Evolutionary conservation across 2,329 filamentous ascomycete genomes (phyloP).

Genomic region (Hypoxylon sp.): DNA sequence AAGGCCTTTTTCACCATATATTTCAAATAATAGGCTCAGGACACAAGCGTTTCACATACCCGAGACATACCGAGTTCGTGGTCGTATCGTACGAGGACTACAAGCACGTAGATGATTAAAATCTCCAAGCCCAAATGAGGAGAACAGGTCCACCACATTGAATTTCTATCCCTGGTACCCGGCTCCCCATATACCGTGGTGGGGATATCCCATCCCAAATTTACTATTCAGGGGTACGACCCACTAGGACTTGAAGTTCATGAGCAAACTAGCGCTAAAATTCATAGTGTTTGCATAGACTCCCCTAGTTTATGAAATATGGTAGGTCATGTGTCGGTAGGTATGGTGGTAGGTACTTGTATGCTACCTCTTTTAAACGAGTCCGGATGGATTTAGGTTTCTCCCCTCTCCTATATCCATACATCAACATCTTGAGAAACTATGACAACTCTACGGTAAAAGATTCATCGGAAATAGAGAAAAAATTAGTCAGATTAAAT

Average conservation of each 20-base stretch:
- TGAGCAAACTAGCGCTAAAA: constrained; percentile 1
- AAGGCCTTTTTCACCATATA: neutral
- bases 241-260: constrained; percentile 16
- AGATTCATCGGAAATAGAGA: neutral
- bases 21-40: neutral
- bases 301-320: neutral
- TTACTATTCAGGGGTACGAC: constrained; percentile 5
- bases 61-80: neutral
- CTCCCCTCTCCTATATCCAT: neutral
- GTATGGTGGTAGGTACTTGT: too few relatives aligned
- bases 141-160: neutral
- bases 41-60: neutral
- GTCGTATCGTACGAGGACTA: neutral
- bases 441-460: neutral
- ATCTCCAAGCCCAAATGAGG: neutral
- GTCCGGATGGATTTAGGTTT: constrained; percentile 5
- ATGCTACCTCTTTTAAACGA: neutral
- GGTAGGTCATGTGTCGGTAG: neutral
- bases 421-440: neutral
- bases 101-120: neutral
- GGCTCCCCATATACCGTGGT: neutral
- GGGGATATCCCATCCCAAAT: constrained; percentile 13
- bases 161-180: constrained; percentile 1
- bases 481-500: neutral
- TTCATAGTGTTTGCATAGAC: constrained; percentile 6